phyloP scores from a whole-genome alignment of 2,329 filamentous ascomycete species.

The Emmonsiellopsis sp. region DNA sequence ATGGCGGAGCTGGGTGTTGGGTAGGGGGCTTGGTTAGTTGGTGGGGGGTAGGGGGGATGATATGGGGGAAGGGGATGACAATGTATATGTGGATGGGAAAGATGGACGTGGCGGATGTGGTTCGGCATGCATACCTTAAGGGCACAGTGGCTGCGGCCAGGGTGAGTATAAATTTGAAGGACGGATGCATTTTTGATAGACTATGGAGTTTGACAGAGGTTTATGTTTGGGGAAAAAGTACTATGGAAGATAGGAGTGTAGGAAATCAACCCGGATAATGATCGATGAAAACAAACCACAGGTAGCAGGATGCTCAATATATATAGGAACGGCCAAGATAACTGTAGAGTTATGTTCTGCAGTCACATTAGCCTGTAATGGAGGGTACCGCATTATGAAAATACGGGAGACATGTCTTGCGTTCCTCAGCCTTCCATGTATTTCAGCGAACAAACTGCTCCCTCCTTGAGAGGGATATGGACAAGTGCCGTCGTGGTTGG shows the following conservation, averaged over 20 bases:
- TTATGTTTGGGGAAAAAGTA: neutral
- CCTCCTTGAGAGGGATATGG: no score
- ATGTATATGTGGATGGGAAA: neutral
- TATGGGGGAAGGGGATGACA: neutral
- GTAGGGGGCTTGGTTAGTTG: neutral
- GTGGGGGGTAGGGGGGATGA: neutral
- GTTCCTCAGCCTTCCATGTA: no score
- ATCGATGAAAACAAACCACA: neutral
- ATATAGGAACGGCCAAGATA: neutral
- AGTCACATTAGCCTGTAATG: no score
- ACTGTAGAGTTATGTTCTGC: no score
- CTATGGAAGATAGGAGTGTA: neutral
- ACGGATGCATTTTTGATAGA: neutral
- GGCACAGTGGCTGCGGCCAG: neutral
- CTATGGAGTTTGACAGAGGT: no score
- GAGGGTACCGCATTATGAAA: no score
- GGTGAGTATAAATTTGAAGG: neutral
- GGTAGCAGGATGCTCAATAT: neutral
- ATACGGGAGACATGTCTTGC: no score
- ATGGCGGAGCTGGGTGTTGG: conserved; percentile 1
- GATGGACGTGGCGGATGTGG: neutral
- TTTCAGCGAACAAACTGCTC: no score
- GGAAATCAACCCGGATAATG: neutral
- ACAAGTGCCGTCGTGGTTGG: no score
- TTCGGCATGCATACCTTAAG: neutral